phyloP scores from a whole-genome alignment of 768 basidiomycete species.

The Termitomyces sp. region DNA sequence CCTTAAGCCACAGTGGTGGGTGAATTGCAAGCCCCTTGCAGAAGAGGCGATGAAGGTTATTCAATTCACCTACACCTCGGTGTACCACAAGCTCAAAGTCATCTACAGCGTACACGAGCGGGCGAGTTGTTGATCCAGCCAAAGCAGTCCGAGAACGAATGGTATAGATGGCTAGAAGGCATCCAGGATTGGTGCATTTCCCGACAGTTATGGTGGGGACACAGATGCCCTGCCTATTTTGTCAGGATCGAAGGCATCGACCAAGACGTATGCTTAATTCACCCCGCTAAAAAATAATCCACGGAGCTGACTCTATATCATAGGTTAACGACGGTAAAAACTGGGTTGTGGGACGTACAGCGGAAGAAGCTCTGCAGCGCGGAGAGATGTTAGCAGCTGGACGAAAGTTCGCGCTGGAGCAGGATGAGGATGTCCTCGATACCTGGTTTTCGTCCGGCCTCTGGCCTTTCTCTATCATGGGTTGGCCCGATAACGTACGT shows the following conservation, averaged over 20 bases:
- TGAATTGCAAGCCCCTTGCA: constrained; percentile 87
- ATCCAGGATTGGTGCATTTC: constrained; percentile 99
- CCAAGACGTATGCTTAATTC: constrained; percentile 50
- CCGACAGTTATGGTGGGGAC: constrained; percentile 99
- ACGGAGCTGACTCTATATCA: neutral
- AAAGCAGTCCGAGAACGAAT: constrained; percentile 85
- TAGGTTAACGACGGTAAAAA: constrained; percentile 67
- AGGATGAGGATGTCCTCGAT: constrained; percentile 97
- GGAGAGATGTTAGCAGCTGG: constrained; percentile 69
- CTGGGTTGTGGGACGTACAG: constrained; percentile 88
- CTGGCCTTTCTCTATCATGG: constrained; percentile 97
- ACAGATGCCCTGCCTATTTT: constrained; percentile 93
- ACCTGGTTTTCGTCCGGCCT: constrained; percentile 99
- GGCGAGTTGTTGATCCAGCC: constrained; percentile 86
- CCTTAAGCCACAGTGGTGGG: constrained; percentile 99
- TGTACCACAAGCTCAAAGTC: neutral
- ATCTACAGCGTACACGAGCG: constrained; percentile 71
- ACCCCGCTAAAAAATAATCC: neutral
- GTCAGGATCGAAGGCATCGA: constrained; percentile 77
- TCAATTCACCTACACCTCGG: neutral
- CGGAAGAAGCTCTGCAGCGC: constrained; percentile 73
- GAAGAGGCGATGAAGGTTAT: constrained; percentile 82
- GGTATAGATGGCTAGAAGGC: constrained; percentile 93
- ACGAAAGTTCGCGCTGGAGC: constrained; percentile 69
- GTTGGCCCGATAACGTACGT: constrained; percentile 89